Evolutionary conservation across 2,329 filamentous ascomycete genomes (phyloP), one percentile per base, ranked within the genome.

Genomic region (Arthrobotrys musiformis): DNA sequence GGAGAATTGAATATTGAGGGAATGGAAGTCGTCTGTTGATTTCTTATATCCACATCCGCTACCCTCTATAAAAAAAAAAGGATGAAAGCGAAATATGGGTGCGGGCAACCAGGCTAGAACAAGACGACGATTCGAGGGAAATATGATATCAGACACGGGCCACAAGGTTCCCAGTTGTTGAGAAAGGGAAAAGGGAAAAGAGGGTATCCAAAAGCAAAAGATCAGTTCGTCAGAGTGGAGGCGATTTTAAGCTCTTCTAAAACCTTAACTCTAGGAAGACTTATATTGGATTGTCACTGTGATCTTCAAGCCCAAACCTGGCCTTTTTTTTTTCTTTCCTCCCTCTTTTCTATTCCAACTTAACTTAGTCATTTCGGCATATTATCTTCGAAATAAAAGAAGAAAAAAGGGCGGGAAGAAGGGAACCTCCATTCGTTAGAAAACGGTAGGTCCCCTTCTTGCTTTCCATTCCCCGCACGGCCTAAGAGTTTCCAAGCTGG

Each of bases 111-210:
- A 60, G 37, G 9, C 37, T 48, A n/a, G 40, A 40, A 50, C n/a
- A 33, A 15, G 42, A 70, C 52, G 35, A 56, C 46, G 58, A 64
- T 64, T 33, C 22, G 58, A 77, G 73, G 50, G 73, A 40, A 64
- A 77, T 77, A 77, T 77, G 73, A 77, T 77, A 77, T 77, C 73
- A 77, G 72, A 77, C 72, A 77, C 73, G 64, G 73, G 73, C 61
- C 60, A 52, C 22, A 67, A 54, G 58, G 22, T 58, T 56, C 44
- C 26, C 30, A 44, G 46, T 44, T 56, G 42, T 40, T 28, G 26
- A 54, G 48, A 56, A 26, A 40, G 30, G 19, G 40, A 40, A 46
- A 60, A 48, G 15, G 17, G 30, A 19, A 44, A 4, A 11, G 48
- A 68, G 52, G 70, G 62, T 35, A 42, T 35, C 58, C 54, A 77